phyloP scores from a whole-genome alignment of 805 yeast species.

The Sungouiella thailandica region DNA sequence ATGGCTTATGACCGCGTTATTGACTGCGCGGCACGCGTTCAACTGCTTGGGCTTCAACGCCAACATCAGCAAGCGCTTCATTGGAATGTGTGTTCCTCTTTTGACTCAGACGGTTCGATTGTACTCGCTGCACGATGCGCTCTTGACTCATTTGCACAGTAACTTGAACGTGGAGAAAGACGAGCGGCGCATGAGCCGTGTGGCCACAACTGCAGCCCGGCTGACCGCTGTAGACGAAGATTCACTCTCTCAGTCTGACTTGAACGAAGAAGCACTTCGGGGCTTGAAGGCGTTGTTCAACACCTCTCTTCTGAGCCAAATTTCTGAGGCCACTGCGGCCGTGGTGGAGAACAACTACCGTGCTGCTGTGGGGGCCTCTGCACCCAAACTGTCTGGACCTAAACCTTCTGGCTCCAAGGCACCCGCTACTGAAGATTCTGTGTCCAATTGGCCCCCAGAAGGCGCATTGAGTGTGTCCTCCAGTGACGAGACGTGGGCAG shows the following conservation, averaged over 20 bases:
- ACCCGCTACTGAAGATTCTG: conserved; percentile 15
- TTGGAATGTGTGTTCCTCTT: conserved; percentile 32
- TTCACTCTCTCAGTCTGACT: conserved; percentile 31
- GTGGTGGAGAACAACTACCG: conserved; percentile 42
- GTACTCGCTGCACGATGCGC: conserved; percentile 14
- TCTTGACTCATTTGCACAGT: conserved; percentile 21
- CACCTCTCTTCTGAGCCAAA: conserved; percentile 56
- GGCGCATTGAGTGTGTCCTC: too few relatives aligned
- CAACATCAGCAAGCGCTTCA: conserved; percentile 23
- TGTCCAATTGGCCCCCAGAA: too few relatives aligned
- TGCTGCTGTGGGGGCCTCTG: conserved; percentile 18
- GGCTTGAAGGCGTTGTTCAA: conserved; percentile 61
- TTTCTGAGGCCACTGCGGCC: conserved; percentile 51
- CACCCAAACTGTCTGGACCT: too few relatives aligned
- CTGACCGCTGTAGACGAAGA: conserved; percentile 29
- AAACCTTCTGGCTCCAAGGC: too few relatives aligned
- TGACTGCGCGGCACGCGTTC: conserved; percentile 36
- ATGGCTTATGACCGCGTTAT: conserved; percentile 42
- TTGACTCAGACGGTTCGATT: conserved; percentile 31
- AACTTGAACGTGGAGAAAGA: conserved; percentile 25
- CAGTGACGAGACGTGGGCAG: conserved; percentile 43
- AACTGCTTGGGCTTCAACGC: conserved; percentile 32
- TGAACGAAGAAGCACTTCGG: conserved; percentile 41
- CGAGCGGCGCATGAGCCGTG: conserved; percentile 20
- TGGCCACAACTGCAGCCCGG: conserved; percentile 3